Evolutionary conservation across 1,139 yeast genomes (phyloP).

Genomic region (Magnusiomyces paraingens): DNA sequence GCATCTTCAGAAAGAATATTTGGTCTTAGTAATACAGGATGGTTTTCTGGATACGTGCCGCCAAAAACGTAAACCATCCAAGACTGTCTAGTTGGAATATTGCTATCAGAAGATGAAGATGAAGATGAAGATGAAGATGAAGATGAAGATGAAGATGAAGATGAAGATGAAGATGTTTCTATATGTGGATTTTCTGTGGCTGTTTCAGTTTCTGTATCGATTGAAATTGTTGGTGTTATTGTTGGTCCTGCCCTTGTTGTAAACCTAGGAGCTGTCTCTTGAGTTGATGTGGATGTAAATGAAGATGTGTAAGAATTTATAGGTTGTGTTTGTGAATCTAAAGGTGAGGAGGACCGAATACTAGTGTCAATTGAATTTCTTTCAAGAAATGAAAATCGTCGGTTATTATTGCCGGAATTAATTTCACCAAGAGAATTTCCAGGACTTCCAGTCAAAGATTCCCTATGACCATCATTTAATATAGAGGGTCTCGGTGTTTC

Average conservation of each 20-base stretch:
- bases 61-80: conserved; percentile 50
- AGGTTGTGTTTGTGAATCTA: too few relatives aligned
- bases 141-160: conserved; percentile 4
- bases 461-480: not conserved
- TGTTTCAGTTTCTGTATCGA: not conserved
- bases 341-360: too few relatives aligned
- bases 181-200: conserved; percentile 5
- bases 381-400: too few relatives aligned
- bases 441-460: not conserved
- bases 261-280: too few relatives aligned
- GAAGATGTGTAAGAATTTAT: too few relatives aligned
- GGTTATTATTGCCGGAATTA: not conserved
- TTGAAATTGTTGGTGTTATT: not conserved
- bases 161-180: conserved; percentile 2
- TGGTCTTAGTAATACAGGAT: conserved; percentile 44
- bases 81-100: conserved; percentile 29
- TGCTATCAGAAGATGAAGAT: conserved; percentile 1
- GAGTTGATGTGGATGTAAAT: too few relatives aligned
- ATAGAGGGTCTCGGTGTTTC: too few relatives aligned
- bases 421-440: not conserved
- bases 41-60: conserved; percentile 42
- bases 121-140: not conserved
- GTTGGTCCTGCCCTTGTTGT: not conserved
- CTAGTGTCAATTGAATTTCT: too few relatives aligned
- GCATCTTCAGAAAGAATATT: conserved; percentile 44